Conservation (phyloP, 2,329 filamentous ascomycete species). For the Sarocladium oryzae region DNA sequence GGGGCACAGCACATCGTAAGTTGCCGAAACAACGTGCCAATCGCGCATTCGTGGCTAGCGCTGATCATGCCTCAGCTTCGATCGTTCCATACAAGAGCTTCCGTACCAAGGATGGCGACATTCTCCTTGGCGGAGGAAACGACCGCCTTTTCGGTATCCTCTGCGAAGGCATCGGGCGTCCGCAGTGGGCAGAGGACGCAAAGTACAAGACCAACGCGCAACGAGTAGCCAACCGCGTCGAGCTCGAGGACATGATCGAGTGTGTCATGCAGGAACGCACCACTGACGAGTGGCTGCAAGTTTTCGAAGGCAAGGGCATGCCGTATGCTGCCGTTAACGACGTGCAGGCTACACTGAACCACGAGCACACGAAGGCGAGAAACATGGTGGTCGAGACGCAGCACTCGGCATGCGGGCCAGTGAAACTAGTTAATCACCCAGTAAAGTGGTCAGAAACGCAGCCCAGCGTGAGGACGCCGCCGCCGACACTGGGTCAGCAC, state of each 20-base stretch:
- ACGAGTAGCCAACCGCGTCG: slow-evolving; percentile 63
- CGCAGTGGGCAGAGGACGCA: slow-evolving; percentile 54
- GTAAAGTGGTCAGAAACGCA: slow-evolving; percentile 86
- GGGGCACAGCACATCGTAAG: slow-evolving; percentile 92
- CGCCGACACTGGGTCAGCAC: slow-evolving; percentile 82
- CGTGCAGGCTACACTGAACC: slow-evolving; percentile 74
- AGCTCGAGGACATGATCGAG: slow-evolving; percentile 76
- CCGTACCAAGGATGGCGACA: slow-evolving; percentile 62
- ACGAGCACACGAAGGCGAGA: slow-evolving; percentile 77
- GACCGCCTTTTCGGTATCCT: slow-evolving; percentile 62
- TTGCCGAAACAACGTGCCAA: slow-evolving; percentile 11
- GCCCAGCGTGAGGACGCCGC: slow-evolving; percentile 68
- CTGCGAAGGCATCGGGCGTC: slow-evolving; percentile 50
- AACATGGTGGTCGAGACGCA: slow-evolving; percentile 87
- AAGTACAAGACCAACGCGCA: slow-evolving; percentile 56
- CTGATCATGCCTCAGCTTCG: slow-evolving; percentile 52
- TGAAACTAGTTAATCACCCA: slow-evolving; percentile 89
- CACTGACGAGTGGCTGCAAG: slow-evolving; percentile 78
- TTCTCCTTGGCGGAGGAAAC: slow-evolving; percentile 68
- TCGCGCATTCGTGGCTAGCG: slow-evolving; percentile 7
- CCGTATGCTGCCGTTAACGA: slow-evolving; percentile 93
- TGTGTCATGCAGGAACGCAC: slow-evolving; percentile 66
- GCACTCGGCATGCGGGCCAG: slow-evolving; percentile 73
- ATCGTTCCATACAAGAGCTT: slow-evolving; percentile 95
- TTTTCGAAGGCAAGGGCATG: slow-evolving; percentile 87